Evolutionary conservation across 2,329 filamentous ascomycete species (phyloP).

Genomic region (Periglandula ipomoeae): DNA sequence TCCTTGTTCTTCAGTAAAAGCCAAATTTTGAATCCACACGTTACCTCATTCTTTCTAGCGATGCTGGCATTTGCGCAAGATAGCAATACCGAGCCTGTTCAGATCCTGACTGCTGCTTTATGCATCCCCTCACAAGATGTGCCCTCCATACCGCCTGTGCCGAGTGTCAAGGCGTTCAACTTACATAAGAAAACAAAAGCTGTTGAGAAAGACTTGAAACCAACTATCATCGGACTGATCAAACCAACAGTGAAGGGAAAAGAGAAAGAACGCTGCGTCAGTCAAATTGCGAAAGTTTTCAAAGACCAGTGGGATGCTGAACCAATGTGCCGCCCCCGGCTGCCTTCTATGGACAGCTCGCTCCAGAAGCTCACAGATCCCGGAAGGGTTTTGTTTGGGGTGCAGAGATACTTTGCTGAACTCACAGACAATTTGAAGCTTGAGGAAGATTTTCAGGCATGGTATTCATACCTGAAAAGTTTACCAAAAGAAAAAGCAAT

Average conservation of each 20-base stretch:
- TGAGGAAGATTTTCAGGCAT: background rate
- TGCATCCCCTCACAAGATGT: background rate
- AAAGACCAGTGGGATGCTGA: background rate
- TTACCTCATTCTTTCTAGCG: background rate
- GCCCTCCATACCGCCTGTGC: background rate
- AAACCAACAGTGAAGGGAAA: background rate
- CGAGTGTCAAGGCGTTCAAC: background rate
- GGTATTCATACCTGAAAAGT: accelerated
- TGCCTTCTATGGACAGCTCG: background rate
- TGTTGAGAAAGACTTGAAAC: background rate
- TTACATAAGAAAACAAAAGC: background rate
- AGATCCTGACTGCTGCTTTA: background rate
- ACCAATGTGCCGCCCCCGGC: background rate
- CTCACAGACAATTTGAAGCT: background rate
- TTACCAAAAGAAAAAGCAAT: background rate
- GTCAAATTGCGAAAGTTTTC: background rate
- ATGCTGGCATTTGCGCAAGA: background rate
- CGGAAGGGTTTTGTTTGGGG: background rate
- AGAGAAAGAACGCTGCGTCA: background rate
- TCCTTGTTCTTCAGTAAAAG: background rate
- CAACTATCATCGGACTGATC: background rate
- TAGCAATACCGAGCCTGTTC: background rate
- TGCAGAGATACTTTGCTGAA: background rate
- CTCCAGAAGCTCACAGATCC: background rate
- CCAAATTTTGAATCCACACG: background rate